These are phyloP conservation scores for Heritiera littoralis DNA, from an alignment of 345 rosid genomes.

Conservation along the genomic window DNA sequence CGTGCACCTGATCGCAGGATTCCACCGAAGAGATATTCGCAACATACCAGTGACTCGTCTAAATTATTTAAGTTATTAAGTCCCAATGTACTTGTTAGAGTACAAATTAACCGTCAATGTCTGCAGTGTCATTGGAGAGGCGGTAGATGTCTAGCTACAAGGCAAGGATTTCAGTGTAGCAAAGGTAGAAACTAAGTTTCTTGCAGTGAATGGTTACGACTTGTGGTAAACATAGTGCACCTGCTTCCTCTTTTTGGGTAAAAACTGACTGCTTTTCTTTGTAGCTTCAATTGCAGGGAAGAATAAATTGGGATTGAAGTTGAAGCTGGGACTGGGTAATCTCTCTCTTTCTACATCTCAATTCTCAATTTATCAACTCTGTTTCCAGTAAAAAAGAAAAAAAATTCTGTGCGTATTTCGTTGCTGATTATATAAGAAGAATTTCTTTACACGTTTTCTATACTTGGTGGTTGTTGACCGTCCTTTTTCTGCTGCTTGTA, in stretches of 20 bases:
- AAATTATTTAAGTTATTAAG: background rate
- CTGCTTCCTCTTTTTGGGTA: background rate
- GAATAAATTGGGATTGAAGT: background rate
- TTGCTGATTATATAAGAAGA: no score
- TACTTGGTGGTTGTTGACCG: no score
- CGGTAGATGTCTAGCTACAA: background rate
- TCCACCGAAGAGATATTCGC: background rate
- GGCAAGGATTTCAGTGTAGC: background rate
- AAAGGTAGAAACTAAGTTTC: background rate
- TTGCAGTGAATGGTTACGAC: background rate
- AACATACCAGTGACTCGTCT: background rate
- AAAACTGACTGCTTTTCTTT: background rate
- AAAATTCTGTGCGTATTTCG: no score
- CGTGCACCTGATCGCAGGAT: background rate
- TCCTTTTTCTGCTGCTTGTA: slow-evolving; percentile 27
- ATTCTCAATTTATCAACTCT: background rate
- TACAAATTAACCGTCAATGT: background rate
- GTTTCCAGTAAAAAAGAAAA: background rate
- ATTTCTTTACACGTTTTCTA: no score
- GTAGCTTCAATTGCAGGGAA: slow-evolving; percentile 30
- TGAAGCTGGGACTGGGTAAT: slow-evolving; percentile 44
- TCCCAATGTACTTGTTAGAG: background rate
- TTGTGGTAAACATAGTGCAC: background rate
- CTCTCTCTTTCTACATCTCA: background rate
- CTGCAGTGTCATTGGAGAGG: background rate